Base-by-base conservation (phyloP, 441 rosid genomes). In the Arabidopsis hybrid region DNA sequence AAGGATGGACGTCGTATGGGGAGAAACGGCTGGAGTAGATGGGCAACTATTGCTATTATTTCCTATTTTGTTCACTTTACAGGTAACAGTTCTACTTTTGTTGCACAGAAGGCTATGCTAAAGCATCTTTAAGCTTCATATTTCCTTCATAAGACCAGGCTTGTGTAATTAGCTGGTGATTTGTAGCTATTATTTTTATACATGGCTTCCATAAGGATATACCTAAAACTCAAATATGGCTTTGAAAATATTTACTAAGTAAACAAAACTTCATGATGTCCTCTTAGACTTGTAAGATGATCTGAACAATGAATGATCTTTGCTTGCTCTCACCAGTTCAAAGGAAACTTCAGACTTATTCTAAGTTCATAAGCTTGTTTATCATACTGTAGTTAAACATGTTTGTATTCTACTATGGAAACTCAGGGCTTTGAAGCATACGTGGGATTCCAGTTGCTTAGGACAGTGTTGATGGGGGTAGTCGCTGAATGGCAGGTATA, bases 1-100 rank as follows among this genome's bases (percentile, higher is more conserved):
- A 77, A 87, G 99, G 77, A 95, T 95, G 99, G 98, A 95, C 61
- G 99, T 95, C 60, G 98, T 93, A 36, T 93, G 98, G 99, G 98
- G 99, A 65, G 98, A 93, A 89, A 95, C 99, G 9, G 89, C 99
- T 71, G 98, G 99, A 10, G 99, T 95, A 46, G 92, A 90, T 67
- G 98, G 99, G 36, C 98, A 95, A 47, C 69, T 95, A 74, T 93
- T 87, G 99, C 80, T 95, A 38, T 79, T 95, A 80, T 95, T 89
- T 73, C 99, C 98, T 56, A 79, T 93, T 68, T 95, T 95, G 73
- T 95, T 95, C 82, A 78, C 85, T 74, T 64, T 95, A 86, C 99
- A 95, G 99, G 99, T 92, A 62, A 29, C 9, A 43, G 5, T 45
- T 62, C 1, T 39, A 38, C 67, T 40, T 29, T 65, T 18, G 38